Evolutionary conservation across 1,284 basidiomycete species (phyloP).

Genomic region (Phaffia rhodozyma): DNA sequence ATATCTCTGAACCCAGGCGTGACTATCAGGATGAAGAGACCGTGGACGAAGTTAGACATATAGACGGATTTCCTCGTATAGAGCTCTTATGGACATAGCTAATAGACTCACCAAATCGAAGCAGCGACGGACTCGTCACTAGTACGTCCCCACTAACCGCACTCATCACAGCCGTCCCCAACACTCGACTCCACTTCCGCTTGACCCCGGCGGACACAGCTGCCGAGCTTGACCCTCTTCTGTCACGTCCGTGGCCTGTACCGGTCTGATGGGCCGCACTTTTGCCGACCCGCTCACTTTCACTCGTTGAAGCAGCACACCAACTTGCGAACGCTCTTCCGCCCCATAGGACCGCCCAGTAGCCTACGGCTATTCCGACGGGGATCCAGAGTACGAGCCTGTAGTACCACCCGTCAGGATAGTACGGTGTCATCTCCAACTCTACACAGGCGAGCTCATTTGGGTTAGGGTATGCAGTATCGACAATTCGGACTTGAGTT

Average conservation of each 20-base stretch:
- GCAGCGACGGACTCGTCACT: conserved; percentile 67
- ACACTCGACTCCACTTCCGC: conserved; percentile 33
- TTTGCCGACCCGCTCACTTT: conserved; percentile 28
- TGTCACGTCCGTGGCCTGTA: conserved; percentile 18
- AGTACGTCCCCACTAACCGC: conserved; percentile 83
- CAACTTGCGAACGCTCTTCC: conserved; percentile 74
- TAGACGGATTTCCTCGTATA: neutral
- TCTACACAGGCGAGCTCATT: conserved; percentile 71
- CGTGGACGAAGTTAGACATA: neutral
- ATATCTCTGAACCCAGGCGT: conserved; percentile 89
- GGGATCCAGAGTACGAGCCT: conserved; percentile 69
- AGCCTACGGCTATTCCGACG: conserved; percentile 60
- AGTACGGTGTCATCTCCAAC: conserved; percentile 63
- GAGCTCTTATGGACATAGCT: conserved; percentile 10
- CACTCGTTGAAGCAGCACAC: conserved; percentile 35
- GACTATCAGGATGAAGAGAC: conserved; percentile 39
- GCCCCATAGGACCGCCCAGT: conserved; percentile 64
- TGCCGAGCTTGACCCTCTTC: conserved; percentile 11
- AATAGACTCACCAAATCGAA: conserved; percentile 63
- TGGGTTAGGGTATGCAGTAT: conserved; percentile 50
- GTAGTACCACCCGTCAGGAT: conserved; percentile 53
- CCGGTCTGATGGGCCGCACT: conserved; percentile 40
- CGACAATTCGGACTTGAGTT: conserved; percentile 75
- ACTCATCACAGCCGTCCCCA: conserved; percentile 79
- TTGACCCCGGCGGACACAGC: conserved; percentile 6